A percentile compares a stretch with the other conserved stretches of the same genome.
phyloP scores from a whole-genome alignment of 352 stramenopile species.

The Pythium volutum region DNA sequence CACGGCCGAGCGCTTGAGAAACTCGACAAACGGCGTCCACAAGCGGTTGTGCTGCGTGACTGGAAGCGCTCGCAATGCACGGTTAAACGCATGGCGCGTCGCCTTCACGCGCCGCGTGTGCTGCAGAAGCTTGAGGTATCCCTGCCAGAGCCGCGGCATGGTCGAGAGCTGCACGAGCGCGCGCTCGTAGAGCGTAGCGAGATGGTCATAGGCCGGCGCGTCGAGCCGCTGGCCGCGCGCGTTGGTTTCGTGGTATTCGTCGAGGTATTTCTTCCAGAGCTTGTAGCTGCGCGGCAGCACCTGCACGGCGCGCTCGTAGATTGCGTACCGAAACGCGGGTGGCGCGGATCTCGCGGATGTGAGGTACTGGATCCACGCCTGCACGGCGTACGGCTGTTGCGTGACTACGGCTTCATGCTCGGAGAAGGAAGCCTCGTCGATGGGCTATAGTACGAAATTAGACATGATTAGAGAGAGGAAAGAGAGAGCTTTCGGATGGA shows the following conservation, averaged over 20 bases:
- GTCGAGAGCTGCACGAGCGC: conserved; percentile 91
- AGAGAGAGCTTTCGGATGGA: background rate
- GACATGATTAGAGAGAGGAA: conserved; percentile 10
- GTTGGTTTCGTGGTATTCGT: conserved; percentile 59
- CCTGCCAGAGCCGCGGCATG: conserved; percentile 97
- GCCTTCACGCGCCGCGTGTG: conserved; percentile 75
- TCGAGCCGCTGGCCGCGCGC: conserved; percentile 73
- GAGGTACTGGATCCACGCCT: conserved; percentile 81
- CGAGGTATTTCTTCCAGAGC: conserved; percentile 91
- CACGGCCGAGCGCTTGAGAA: conserved; percentile 78
- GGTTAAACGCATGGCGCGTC: conserved; percentile 91
- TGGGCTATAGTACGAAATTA: conserved; percentile 7
- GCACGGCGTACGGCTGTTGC: conserved; percentile 81
- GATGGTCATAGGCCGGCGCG: conserved; percentile 30
- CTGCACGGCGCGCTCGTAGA: conserved; percentile 89
- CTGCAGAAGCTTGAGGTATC: conserved; percentile 82
- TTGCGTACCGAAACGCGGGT: conserved; percentile 29
- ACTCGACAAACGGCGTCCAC: conserved; percentile 93
- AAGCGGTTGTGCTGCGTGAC: conserved; percentile 98
- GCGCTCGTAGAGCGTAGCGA: conserved; percentile 81
- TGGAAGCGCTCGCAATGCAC: conserved; percentile 93
- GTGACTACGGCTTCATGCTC: conserved; percentile 85
- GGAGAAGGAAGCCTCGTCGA: conserved; percentile 17
- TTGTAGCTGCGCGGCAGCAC: conserved; percentile 93
- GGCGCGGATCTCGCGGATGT: conserved; percentile 13